Percentiles rank a stretch among this genome's conserved stretches.
Conservation (phyloP, 176 grass and related monocot genomes). For the Aegilops longissima region DNA sequence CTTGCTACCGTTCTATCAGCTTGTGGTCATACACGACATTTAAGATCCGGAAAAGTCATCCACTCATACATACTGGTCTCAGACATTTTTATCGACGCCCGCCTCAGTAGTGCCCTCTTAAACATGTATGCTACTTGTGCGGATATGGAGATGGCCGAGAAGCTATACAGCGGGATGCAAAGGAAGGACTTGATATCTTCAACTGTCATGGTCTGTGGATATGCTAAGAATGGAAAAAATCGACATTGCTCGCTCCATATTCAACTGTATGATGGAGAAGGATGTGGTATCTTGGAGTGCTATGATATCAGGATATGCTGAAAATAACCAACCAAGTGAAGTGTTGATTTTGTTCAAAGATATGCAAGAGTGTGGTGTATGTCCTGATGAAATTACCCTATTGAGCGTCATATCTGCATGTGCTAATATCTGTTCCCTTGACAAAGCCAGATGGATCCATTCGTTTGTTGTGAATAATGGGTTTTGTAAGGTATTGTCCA, state of each 20-base stretch:
- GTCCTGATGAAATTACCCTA: conserved; percentile 67
- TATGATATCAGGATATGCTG: conserved; percentile 78
- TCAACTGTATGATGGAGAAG: conserved; percentile 67
- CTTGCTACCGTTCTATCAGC: conserved; percentile 66
- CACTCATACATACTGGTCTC: conserved; percentile 73
- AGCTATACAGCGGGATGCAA: conserved; percentile 47
- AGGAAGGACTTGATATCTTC: conserved; percentile 56
- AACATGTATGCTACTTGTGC: conserved; percentile 69
- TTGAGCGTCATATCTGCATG: conserved; percentile 80
- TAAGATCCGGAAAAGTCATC: conserved; percentile 48
- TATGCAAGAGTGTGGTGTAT: conserved; percentile 53
- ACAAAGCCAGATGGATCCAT: conserved; percentile 72
- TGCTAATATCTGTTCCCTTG: conserved; percentile 59
- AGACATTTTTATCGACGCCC: conserved; percentile 35
- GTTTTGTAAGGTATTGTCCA: conserved; percentile 41
- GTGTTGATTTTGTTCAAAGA: conserved; percentile 66
- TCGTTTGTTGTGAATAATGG: conserved; percentile 49
- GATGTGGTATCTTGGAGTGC: conserved; percentile 91
- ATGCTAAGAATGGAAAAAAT: conserved; percentile 63
- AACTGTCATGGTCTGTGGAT: conserved; percentile 76
- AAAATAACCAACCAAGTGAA: conserved; percentile 56
- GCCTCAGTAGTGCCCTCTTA: conserved; percentile 68
- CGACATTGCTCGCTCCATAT: conserved; percentile 64
- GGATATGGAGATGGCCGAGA: conserved; percentile 59
- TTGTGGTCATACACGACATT: conserved; percentile 50